Percentiles rank a stretch among this genome's conserved stretches.
Conservation (phyloP, 805 yeast species). For the Barnettozyma sucrosica region DNA sequence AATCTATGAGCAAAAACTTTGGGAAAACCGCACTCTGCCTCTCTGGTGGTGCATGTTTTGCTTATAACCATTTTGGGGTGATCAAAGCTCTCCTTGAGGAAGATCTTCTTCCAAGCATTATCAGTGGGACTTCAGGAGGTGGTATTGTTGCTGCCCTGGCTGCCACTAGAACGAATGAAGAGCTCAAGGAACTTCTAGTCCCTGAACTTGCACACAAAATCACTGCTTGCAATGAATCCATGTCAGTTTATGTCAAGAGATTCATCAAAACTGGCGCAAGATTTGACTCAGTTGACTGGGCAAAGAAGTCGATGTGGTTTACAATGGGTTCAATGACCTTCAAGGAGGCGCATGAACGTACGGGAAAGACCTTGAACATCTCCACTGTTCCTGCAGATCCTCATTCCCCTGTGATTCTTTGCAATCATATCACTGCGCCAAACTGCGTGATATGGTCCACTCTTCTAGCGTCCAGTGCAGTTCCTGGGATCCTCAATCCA, state of each 20-base stretch:
- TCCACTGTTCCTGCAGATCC: conserved; percentile 81
- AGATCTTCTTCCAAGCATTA: conserved; percentile 58
- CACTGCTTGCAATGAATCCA: conserved; percentile 64
- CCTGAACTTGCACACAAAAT: conserved; percentile 60
- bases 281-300: conserved; percentile 73
- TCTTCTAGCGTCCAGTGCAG: conserved; percentile 72
- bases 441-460: conserved; percentile 80
- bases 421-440: conserved; percentile 74
- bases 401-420: conserved; percentile 72
- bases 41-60: conserved; percentile 77
- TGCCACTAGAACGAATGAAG: conserved; percentile 65
- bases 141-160: conserved; percentile 71
- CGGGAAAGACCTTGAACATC: conserved; percentile 67
- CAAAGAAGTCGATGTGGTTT: conserved; percentile 60
- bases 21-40: conserved; percentile 70
- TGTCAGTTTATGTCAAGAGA: conserved; percentile 54
- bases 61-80: conserved; percentile 73
- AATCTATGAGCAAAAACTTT: conserved; percentile 52
- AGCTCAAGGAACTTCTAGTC: conserved; percentile 43
- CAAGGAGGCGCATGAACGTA: conserved; percentile 58
- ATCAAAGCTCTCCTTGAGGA: conserved; percentile 64
- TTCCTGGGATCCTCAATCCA: conserved; percentile 76
- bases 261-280: conserved; percentile 75
- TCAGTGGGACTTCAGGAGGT: conserved; percentile 80
- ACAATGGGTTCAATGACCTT: conserved; percentile 70